Conservation (phyloP, 305 asterid species). For the Salvia sclarea region DNA sequence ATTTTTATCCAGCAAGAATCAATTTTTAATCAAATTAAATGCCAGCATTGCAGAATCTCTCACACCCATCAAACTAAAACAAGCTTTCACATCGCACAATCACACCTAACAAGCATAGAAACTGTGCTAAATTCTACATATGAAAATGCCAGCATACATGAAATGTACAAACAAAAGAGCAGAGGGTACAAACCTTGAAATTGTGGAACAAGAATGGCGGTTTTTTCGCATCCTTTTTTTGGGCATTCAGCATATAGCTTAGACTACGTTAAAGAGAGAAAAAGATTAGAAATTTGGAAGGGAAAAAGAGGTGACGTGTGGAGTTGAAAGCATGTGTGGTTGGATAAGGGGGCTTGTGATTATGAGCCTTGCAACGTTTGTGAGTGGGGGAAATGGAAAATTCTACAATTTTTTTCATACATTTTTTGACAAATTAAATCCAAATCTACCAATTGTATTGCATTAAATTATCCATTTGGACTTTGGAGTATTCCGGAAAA, state of each 20-base stretch:
- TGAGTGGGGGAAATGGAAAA: conserved; percentile 16
- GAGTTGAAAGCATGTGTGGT: conserved; percentile 33
- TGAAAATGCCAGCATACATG: conserved; percentile 2
- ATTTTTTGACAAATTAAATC: neutral
- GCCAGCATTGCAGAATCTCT: conserved; percentile 12
- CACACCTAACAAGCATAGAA: neutral
- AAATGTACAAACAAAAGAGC: neutral
- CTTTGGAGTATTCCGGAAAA: too few species aligned
- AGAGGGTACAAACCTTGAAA: conserved; percentile 36
- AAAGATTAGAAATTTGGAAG: conserved; percentile 15
- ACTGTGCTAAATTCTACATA: neutral
- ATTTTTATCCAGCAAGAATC: conserved; percentile 24
- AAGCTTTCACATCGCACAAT: conserved; percentile 17
- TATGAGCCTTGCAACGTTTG: conserved; percentile 44
- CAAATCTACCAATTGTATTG: neutral
- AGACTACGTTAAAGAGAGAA: neutral
- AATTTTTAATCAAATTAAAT: neutral
- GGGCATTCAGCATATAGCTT: conserved; percentile 13
- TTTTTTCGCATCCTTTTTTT: conserved; percentile 26
- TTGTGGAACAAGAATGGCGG: conserved; percentile 29
- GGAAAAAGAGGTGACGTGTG: conserved; percentile 37
- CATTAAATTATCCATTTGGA: neutral
- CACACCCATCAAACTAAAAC: conserved; percentile 5
- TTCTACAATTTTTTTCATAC: neutral
- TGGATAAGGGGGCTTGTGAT: conserved; percentile 63